These are phyloP conservation scores for Globisporangium splendens DNA, from an alignment of 352 stramenopile species.

Conservation along the genomic window DNA sequence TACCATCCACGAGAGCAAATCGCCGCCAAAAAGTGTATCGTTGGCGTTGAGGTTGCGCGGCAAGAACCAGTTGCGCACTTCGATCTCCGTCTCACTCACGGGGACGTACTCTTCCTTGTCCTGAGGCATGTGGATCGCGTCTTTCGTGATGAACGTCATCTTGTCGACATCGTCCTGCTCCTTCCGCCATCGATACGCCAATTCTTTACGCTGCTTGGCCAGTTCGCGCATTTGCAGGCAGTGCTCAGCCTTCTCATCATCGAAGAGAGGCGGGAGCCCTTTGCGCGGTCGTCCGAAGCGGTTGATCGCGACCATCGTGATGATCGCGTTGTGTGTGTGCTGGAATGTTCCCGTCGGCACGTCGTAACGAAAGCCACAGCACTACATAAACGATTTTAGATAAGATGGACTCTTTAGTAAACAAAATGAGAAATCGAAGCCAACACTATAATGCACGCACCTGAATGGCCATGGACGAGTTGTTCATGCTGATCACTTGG, in stretches of 20 bases:
- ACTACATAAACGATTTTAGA: slow-evolving; percentile 1
- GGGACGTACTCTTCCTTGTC: slow-evolving; percentile 39
- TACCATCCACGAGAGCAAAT: slow-evolving; percentile 61
- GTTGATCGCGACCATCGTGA: slow-evolving; percentile 67
- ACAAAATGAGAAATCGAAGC: neutral
- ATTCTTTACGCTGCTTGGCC: slow-evolving; percentile 31
- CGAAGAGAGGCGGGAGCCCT: slow-evolving; percentile 39
- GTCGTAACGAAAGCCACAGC: slow-evolving; percentile 45
- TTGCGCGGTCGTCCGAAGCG: slow-evolving; percentile 36
- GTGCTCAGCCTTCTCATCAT: slow-evolving; percentile 32
- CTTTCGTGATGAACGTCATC: slow-evolving; percentile 29
- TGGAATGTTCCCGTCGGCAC: slow-evolving; percentile 30
- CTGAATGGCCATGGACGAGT: slow-evolving; percentile 55
- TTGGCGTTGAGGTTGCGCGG: slow-evolving; percentile 71
- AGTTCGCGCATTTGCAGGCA: slow-evolving; percentile 42
- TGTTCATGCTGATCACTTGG: slow-evolving; percentile 40
- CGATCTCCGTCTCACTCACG: slow-evolving; percentile 56
- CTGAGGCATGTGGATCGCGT: slow-evolving; percentile 27
- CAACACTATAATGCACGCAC: slow-evolving; percentile 12
- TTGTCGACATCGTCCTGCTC: slow-evolving; percentile 45
- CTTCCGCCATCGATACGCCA: slow-evolving; percentile 34
- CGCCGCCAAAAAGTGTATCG: slow-evolving; percentile 64
- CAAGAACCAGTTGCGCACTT: slow-evolving; percentile 71
- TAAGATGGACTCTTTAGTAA: neutral
- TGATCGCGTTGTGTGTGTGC: slow-evolving; percentile 53